Conservation (phyloP, 2,329 filamentous ascomycete species). For the Fusarium miscanthi region DNA sequence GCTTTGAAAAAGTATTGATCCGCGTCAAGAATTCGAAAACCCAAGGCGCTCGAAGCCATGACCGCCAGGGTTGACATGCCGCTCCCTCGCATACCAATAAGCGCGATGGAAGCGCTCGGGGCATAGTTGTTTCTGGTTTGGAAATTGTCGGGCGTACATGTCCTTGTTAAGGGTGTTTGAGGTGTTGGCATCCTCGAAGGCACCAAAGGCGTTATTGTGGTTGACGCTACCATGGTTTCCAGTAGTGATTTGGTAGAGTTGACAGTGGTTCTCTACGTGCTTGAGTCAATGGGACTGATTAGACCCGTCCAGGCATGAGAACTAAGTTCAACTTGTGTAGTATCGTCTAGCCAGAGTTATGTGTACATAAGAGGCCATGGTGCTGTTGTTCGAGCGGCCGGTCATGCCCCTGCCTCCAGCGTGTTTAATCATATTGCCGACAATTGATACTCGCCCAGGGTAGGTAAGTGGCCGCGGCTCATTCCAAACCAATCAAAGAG, state of each 20-base stretch:
- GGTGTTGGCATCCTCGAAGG: not conserved
- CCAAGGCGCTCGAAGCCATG: not conserved
- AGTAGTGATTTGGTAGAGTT: accelerated
- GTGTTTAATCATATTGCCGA: not conserved
- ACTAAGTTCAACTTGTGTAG: accelerated
- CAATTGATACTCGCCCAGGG: not conserved
- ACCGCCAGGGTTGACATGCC: conserved; percentile 6
- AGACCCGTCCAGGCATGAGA: accelerated
- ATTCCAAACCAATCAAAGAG: not conserved
- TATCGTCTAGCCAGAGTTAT: not conserved
- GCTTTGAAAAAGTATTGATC: conserved; percentile 12
- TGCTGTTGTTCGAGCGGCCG: not conserved
- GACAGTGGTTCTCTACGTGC: not conserved
- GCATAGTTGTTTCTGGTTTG: not conserved
- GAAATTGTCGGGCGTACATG: not conserved
- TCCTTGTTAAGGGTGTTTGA: not conserved
- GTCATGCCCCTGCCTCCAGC: not conserved
- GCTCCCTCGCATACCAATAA: conserved; percentile 7
- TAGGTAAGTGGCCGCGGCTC: not conserved
- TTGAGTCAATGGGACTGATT: not conserved
- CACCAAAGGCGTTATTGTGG: accelerated
- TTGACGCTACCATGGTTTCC: not conserved
- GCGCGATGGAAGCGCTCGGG: not conserved
- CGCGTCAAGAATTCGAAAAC: not conserved
- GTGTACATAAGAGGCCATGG: not conserved